Conservation (phyloP, 441 rosid genomes). For the Geranium incanum region DNA sequence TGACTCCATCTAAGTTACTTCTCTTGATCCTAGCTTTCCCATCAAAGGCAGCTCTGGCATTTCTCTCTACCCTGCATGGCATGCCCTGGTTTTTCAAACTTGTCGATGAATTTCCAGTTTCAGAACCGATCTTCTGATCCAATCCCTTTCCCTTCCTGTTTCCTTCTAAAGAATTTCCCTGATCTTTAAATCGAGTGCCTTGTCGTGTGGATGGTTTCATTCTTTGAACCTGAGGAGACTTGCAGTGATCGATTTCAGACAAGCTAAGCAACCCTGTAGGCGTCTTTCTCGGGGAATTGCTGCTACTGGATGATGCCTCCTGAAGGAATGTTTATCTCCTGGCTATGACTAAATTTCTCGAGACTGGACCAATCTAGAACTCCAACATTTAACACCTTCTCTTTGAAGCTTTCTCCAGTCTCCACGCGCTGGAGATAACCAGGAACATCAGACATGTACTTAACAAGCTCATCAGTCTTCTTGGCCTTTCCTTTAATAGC, state of each 20-base stretch:
- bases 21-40: constrained; percentile 19
- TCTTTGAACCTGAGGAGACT: constrained; percentile 22
- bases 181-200: constrained; percentile 26
- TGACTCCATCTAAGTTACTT: constrained; percentile 16
- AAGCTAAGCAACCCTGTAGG: constrained; percentile 25
- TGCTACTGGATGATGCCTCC: constrained; percentile 21
- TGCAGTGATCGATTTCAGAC: constrained; percentile 27
- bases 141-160: constrained; percentile 31
- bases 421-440: constrained; percentile 51
- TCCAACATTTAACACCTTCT: constrained; percentile 58
- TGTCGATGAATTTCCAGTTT: constrained; percentile 23
- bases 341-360: constrained; percentile 41
- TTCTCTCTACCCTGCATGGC: constrained; percentile 23
- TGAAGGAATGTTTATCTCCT: constrained; percentile 20
- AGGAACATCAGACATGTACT: constrained; percentile 64
- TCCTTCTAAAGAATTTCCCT: constrained; percentile 23
- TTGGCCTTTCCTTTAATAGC: constrained; percentile 23
- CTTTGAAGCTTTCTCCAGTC: constrained; percentile 38
- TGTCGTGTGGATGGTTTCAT: constrained; percentile 23
- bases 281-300: constrained; percentile 23
- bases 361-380: constrained; percentile 79
- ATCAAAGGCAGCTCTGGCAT: constrained; percentile 15
- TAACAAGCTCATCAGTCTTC: constrained; percentile 55
- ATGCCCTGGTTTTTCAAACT: constrained; percentile 23
- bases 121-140: constrained; percentile 25